Conservation (phyloP, 306 rosid genomes). For the Hippophae rhamnoides region DNA sequence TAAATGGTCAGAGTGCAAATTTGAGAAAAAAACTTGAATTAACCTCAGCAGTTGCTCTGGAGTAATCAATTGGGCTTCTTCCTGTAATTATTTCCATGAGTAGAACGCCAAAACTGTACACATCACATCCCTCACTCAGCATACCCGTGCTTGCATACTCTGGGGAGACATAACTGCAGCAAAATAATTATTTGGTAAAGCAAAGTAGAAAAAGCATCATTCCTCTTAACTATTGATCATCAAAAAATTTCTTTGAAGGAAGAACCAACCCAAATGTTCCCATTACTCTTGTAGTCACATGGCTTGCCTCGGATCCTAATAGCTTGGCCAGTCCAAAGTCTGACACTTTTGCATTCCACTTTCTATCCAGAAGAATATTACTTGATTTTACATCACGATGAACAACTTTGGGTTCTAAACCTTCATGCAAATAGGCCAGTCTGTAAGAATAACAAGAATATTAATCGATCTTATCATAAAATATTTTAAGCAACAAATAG, state of each 20-base stretch:
- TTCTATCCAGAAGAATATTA: conserved; percentile 83
- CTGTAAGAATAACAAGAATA: conserved; percentile 34
- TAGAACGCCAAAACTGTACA: conserved; percentile 84
- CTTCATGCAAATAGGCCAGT: conserved; percentile 89
- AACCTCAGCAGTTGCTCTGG: conserved; percentile 90
- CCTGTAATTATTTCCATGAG: conserved; percentile 98
- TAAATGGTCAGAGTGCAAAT: too few relatives aligned
- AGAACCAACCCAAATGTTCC: conserved; percentile 82
- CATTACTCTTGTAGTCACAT: conserved; percentile 95
- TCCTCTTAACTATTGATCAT: neutral
- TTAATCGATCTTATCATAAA: conserved; percentile 4
- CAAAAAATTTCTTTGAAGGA: conserved; percentile 6
- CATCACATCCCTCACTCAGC: conserved; percentile 94
- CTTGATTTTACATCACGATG: conserved; percentile 95
- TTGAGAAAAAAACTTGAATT: conserved; percentile 8
- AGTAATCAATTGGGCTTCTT: conserved; percentile 86
- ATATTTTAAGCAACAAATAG: neutral
- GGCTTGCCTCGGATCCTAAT: conserved; percentile 67
- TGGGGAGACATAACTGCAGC: conserved; percentile 83
- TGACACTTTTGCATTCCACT: conserved; percentile 84
- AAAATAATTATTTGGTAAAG: conserved; percentile 2
- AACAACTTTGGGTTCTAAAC: conserved; percentile 95
- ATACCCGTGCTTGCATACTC: conserved; percentile 95
- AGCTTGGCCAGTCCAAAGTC: conserved; percentile 98
- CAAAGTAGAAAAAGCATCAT: neutral